Percentiles rank a stretch among this genome's conserved stretches.
Conservation (phyloP, 495 filamentous ascomycete species). For the Aspergillus bertholletiae region DNA sequence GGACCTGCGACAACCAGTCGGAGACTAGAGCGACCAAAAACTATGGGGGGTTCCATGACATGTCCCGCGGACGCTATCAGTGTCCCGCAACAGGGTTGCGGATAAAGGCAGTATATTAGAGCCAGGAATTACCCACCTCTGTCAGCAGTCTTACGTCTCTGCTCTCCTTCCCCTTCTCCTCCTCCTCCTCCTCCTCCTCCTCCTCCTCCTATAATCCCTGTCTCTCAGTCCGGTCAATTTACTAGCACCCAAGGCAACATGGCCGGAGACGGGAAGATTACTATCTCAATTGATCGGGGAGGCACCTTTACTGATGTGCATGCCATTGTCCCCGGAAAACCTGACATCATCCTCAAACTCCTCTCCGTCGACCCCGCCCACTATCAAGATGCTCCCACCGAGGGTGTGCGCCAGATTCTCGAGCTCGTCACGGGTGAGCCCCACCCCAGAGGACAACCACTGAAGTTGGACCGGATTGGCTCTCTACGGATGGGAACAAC, state of each 20-base stretch:
- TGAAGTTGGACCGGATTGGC: constrained; percentile 81
- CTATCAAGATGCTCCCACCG: constrained; percentile 83
- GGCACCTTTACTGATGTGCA: constrained; percentile 66
- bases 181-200: too few relatives aligned
- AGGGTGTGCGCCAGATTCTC: constrained; percentile 88
- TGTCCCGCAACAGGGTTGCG: neutral
- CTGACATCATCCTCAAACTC: constrained; percentile 81
- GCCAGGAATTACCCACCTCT: neutral
- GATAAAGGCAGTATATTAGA: neutral
- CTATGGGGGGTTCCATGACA: neutral
- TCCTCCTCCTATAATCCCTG: too few relatives aligned
- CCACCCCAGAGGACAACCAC: constrained; percentile 73
- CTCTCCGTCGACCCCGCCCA: constrained; percentile 88
- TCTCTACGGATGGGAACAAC: constrained; percentile 89
- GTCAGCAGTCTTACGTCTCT: neutral
- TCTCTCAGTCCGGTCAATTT: too few relatives aligned
- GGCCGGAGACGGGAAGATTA: constrained; percentile 33
- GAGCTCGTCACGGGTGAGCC: constrained; percentile 72
- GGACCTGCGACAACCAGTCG: neutral
- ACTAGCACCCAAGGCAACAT: constrained; percentile 15
- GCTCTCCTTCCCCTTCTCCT: too few relatives aligned
- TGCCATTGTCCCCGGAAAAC: constrained; percentile 50
- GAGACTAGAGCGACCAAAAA: neutral
- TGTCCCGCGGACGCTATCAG: neutral
- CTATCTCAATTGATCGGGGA: constrained; percentile 51